Evolutionary conservation across 2,329 filamentous ascomycete species (phyloP), one percentile per base, ranked within the genome.

Genomic region (Talaromyces sp.): DNA sequence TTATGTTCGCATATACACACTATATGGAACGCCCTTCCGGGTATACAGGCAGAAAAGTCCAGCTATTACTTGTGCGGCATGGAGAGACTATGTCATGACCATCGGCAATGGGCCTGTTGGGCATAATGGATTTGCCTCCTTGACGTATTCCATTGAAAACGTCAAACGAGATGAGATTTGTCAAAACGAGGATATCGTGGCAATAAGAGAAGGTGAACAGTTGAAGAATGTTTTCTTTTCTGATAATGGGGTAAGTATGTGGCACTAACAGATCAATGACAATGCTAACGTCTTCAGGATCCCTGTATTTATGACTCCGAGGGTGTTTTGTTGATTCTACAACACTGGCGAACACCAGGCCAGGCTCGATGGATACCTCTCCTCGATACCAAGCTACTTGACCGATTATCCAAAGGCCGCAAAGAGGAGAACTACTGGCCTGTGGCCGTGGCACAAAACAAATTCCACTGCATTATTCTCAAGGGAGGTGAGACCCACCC

Each of bases 391-490:
- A 90, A 83, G 59, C 84, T 88, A 37, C 80, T 99, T 10, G 82
- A 89, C 1, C 91, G 94, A 61, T 82, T 97, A 3, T 88, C 89
- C 0, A 86, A 85, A 2, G 94, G 94, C 25, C 86, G 87, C 59
- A 97, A 96, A 73, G 83, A 88, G 63, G 94, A 99, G 75, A 84
- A 81, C 0, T 99, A 99, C 78, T 99, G 92, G 83, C 94, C 94
- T 1, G 90, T 99, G 33, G 94, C 94, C 0, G 92, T 97, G 1
- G 91, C 93, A 2, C 86, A 92, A 66, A 83, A 89, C 68, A 93
- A 89, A 68, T 99, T 99, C 74, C 93, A 97, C 80, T 99, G 95
- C 77, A 97, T 99, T 75, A 97, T 99, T 66, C 86, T 99, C 69
- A 99, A 99, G 76, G 94, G 94, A 62, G 89, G 89, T 36, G 94